Evolutionary conservation across 371 early-diverging fungal species (phyloP).

Genomic region (Syncephalis plumigaleata): DNA sequence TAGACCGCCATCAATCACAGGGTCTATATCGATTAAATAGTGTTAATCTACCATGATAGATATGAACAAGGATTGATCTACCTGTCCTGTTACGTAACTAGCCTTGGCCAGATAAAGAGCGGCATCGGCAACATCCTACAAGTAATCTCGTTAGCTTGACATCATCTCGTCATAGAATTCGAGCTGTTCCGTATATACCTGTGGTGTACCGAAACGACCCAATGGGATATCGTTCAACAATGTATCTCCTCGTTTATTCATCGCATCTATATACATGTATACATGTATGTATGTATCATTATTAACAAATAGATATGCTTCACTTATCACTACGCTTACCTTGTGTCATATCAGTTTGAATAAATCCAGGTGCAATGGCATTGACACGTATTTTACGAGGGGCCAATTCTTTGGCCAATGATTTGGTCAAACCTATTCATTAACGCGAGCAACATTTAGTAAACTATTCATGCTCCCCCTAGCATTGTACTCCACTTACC

Average conservation of each 20-base stretch:
- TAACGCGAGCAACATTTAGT: background rate
- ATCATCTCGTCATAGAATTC: background rate
- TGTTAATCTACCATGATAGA: background rate
- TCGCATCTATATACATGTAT: constrained; percentile 1
- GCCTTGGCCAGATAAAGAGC: constrained; percentile 44
- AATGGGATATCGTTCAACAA: constrained; percentile 28
- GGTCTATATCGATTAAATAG: constrained; percentile 11
- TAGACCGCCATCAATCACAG: constrained; percentile 53
- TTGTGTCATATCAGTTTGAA: constrained; percentile 68
- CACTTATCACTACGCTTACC: constrained; percentile 15
- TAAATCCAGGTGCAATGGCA: constrained; percentile 76
- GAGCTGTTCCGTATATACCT: constrained; percentile 10
- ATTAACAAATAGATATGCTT: background rate
- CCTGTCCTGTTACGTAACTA: constrained; percentile 54
- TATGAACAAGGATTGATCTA: constrained; percentile 4
- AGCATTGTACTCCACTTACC: constrained; percentile 20
- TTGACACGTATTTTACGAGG: constrained; percentile 57
- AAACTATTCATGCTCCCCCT: background rate
- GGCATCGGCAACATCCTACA: constrained; percentile 45
- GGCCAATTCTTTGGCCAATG: constrained; percentile 67
- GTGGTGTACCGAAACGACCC: constrained; percentile 32
- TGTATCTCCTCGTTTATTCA: constrained; percentile 15
- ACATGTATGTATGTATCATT: background rate
- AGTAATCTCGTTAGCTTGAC: background rate
- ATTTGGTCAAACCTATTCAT: constrained; percentile 46